phyloP scores from a whole-genome alignment of 495 filamentous ascomycete species.

The Letharia columbiana region DNA sequence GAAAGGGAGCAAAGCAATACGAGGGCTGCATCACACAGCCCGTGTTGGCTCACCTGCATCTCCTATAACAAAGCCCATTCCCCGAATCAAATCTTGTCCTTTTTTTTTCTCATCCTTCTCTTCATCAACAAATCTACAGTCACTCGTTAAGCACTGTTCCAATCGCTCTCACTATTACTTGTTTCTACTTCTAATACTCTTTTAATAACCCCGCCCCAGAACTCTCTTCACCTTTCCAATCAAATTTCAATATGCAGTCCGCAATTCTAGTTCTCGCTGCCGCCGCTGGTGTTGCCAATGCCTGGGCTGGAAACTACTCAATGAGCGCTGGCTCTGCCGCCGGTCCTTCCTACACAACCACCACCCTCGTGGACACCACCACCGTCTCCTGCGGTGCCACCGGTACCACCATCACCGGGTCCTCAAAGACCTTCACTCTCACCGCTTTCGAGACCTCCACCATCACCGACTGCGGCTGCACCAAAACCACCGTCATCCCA shows the following conservation, averaged over 20 bases:
- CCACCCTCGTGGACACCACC: slow-evolving; percentile 49
- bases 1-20: background rate
- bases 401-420: slow-evolving; percentile 61
- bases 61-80: background rate
- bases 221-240: slow-evolving; percentile 5
- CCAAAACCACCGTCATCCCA: slow-evolving; percentile 24
- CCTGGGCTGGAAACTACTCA: slow-evolving; percentile 20
- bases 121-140: slow-evolving; percentile 12
- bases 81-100: background rate
- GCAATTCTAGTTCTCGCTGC: slow-evolving; percentile 52
- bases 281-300: slow-evolving; percentile 35
- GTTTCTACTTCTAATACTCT: slow-evolving; percentile 12
- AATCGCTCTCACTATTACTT: background rate
- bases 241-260: slow-evolving; percentile 75
- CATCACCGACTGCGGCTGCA: slow-evolving; percentile 27
- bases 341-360: slow-evolving; percentile 38
- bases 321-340: slow-evolving; percentile 18
- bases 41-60: background rate
- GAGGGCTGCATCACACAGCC: slow-evolving; percentile 4
- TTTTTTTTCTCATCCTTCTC: background rate
- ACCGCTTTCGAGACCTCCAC: slow-evolving; percentile 48
- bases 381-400: slow-evolving; percentile 68
- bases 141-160: slow-evolving; percentile 22
- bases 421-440: slow-evolving; percentile 68
- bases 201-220: slow-evolving; percentile 13